A percentile compares a stretch with the other conserved stretches of the same genome.
These are phyloP conservation scores for Apiospora arundinis DNA, from an alignment of 2,329 filamentous ascomycete species.

Conservation along the genomic window DNA sequence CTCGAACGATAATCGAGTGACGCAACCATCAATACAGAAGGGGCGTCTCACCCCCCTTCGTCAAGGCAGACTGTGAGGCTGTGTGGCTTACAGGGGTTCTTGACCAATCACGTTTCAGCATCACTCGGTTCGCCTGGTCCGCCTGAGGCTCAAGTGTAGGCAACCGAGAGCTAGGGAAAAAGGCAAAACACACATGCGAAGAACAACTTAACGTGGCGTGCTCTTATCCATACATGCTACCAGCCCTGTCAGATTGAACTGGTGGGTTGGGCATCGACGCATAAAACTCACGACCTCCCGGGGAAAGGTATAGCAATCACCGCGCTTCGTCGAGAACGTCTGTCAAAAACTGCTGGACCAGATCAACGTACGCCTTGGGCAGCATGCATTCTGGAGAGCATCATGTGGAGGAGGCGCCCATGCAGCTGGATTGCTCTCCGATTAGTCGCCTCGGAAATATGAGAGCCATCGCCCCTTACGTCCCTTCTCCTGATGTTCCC, in stretches of 20 bases:
- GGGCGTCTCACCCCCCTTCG: neutral
- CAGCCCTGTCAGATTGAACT: neutral
- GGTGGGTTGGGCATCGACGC: neutral
- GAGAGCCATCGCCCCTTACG: too few species aligned
- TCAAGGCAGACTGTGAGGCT: neutral
- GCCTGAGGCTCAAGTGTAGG: neutral
- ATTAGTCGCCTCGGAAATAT: neutral
- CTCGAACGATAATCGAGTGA: neutral
- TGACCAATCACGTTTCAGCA: neutral
- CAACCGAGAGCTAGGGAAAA: neutral
- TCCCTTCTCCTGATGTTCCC: too few species aligned
- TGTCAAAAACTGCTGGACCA: neutral
- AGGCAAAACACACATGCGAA: neutral
- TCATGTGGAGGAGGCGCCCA: neutral
- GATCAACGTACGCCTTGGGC: neutral
- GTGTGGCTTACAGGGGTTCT: neutral
- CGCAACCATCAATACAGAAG: neutral
- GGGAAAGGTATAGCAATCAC: too few species aligned
- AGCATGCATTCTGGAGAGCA: neutral
- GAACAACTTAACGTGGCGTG: neutral
- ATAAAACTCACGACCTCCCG: slow-evolving; percentile 1
- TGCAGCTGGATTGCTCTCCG: neutral
- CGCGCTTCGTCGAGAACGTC: neutral
- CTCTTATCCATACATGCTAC: neutral
- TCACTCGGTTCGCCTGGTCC: neutral